Percentiles rank a stretch among this genome's conserved stretches.
Evolutionary conservation across 225 moss, liverwort and hornwort species (phyloP).

Genomic region (Marchantia paleacea): DNA sequence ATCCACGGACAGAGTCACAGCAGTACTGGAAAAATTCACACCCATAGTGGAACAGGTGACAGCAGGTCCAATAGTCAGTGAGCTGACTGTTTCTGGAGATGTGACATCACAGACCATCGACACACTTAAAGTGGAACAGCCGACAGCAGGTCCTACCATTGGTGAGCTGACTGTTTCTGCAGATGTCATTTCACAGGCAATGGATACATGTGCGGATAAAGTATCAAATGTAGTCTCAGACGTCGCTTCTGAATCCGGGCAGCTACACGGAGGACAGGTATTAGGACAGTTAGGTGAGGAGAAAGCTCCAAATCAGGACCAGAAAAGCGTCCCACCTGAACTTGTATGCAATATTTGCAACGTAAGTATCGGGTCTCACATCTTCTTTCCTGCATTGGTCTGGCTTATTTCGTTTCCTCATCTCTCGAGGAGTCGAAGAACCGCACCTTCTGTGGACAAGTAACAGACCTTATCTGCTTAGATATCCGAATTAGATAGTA

Average conservation of each 20-base stretch:
- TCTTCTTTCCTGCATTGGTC: neutral
- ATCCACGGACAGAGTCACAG: no score
- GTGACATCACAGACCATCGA: neutral
- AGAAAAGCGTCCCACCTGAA: neutral
- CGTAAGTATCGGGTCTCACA: neutral
- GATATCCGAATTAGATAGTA: no score
- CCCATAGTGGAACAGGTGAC: neutral
- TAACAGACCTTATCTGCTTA: no score
- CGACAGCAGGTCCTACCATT: no score
- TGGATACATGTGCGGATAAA: neutral
- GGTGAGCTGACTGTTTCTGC: no score
- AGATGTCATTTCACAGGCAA: no score
- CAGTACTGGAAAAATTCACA: neutral
- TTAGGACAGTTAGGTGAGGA: neutral
- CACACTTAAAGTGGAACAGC: neutral
- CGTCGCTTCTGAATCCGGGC: neutral
- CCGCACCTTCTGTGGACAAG: no score
- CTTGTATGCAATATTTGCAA: constrained; percentile 7
- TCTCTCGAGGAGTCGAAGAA: no score
- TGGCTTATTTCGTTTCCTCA: neutral
- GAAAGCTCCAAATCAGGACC: neutral
- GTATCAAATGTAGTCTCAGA: neutral
- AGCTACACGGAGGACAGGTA: no score
- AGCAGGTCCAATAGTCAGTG: neutral
- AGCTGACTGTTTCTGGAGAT: neutral